A percentile compares a stretch with the other conserved stretches of the same genome.
Conservation (phyloP, 345 rosid genomes). For the Conringia planisiliqua region DNA sequence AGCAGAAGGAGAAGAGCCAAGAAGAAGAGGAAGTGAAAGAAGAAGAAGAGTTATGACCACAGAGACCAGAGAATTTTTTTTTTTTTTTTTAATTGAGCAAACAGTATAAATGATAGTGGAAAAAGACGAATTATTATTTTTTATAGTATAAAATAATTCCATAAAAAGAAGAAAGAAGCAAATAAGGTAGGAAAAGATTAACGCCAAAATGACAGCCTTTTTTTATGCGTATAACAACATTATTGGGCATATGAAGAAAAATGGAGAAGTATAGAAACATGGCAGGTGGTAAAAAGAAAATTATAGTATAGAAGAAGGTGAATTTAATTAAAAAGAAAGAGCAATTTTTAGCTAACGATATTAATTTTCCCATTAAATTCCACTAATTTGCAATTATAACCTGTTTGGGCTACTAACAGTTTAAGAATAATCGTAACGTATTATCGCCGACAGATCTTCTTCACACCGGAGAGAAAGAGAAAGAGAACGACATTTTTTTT, state of each 20-base stretch:
- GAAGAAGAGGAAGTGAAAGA: constrained; percentile 14
- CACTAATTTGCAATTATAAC: constrained; percentile 18
- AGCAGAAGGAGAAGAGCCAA: constrained; percentile 4
- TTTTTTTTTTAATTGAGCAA: neutral
- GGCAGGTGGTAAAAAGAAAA: constrained; percentile 1
- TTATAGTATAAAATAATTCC: constrained; percentile 11
- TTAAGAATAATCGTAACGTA: constrained; percentile 16
- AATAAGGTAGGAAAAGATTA: constrained; percentile 12
- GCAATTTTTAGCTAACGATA: neutral
- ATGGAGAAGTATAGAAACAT: neutral
- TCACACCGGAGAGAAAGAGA: neutral
- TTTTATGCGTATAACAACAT: neutral
- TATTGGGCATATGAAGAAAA: neutral
- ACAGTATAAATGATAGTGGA: constrained; percentile 2
- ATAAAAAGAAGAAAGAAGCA: neutral
- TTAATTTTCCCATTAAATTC: neutral
- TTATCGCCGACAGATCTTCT: constrained; percentile 28
- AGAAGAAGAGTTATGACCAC: constrained; percentile 21
- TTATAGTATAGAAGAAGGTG: neutral
- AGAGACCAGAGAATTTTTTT: constrained; percentile 3
- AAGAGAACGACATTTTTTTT: neutral
- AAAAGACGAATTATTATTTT: constrained; percentile 3
- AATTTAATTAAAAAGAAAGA: neutral
- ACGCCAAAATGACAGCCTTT: constrained; percentile 29
- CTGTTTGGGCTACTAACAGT: neutral